Evolutionary conservation across 2,329 filamentous ascomycete species (phyloP).

Genomic region (Arthrinium phaeospermum): DNA sequence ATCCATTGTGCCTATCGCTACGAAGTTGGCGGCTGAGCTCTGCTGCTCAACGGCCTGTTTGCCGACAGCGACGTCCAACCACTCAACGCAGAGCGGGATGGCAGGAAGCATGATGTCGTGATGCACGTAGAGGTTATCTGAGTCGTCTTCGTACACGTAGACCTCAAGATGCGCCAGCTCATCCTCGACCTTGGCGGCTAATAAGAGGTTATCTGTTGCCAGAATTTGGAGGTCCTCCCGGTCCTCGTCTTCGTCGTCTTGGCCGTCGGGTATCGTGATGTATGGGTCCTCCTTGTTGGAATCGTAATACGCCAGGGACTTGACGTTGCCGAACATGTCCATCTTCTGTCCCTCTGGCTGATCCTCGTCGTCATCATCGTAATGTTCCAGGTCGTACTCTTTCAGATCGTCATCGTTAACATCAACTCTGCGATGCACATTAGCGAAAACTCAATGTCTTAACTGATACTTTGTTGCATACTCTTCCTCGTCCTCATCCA

Average conservation of each 20-base stretch:
- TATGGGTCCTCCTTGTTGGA: constrained; percentile 96
- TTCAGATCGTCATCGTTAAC: constrained; percentile 85
- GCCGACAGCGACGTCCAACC: constrained; percentile 90
- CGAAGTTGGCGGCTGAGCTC: constrained; percentile 78
- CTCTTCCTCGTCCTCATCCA: not conserved
- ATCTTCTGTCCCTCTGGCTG: constrained; percentile 72
- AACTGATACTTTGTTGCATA: constrained; percentile 17
- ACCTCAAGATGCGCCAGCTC: constrained; percentile 96
- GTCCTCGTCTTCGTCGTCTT: constrained; percentile 82
- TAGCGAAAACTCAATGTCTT: not conserved
- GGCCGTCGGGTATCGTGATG: constrained; percentile 79
- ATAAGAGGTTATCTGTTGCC: constrained; percentile 87
- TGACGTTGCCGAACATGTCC: constrained; percentile 95
- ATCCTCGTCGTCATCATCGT: constrained; percentile 80
- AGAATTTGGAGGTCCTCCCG: constrained; percentile 93
- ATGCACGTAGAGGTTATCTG: constrained; percentile 97
- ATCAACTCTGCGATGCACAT: constrained; percentile 44
- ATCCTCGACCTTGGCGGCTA: constrained; percentile 94
- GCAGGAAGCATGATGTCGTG: constrained; percentile 99
- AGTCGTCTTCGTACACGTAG: constrained; percentile 94
- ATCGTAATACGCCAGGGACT: constrained; percentile 90
- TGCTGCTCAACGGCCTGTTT: constrained; percentile 68
- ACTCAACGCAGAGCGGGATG: constrained; percentile 93
- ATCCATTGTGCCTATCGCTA: constrained; percentile 95
- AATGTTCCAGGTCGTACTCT: constrained; percentile 95